Conservation (phyloP, 2,329 filamentous ascomycete species). For the Verticillium nonalfalfae region DNA sequence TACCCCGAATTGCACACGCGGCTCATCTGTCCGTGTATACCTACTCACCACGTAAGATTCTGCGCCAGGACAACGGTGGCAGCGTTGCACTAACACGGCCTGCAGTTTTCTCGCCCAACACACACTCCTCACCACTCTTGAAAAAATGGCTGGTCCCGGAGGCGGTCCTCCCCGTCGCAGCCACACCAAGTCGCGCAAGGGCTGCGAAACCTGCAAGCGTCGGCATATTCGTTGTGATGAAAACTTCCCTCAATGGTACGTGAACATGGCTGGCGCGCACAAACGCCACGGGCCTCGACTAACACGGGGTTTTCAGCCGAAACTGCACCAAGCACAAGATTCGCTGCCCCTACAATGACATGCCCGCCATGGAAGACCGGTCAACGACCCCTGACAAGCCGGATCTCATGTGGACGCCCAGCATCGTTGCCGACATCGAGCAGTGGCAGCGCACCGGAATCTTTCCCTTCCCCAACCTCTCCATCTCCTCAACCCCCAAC, state of each 20-base stretch:
- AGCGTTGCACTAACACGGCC: constrained; percentile 6
- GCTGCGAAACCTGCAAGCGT: constrained; percentile 96
- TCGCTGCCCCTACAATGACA: constrained; percentile 95
- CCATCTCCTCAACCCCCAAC: constrained; percentile 67
- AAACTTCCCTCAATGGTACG: constrained; percentile 93
- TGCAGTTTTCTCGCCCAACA: constrained; percentile 19
- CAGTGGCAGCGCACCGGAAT: constrained; percentile 78
- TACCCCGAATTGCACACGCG: constrained; percentile 5
- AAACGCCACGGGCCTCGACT: background rate
- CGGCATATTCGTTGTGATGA: constrained; percentile 98
- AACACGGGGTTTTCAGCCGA: constrained; percentile 50
- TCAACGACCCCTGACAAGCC: constrained; percentile 56
- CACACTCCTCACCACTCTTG: constrained; percentile 20
- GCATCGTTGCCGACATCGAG: constrained; percentile 74
- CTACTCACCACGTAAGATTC: constrained; percentile 19
- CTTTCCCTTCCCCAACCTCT: constrained; percentile 79
- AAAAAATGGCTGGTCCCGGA: constrained; percentile 85
- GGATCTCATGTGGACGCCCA: constrained; percentile 77
- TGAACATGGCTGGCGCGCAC: constrained; percentile 7
- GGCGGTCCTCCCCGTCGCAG: constrained; percentile 86
- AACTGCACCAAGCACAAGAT: constrained; percentile 99
- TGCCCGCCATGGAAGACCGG: constrained; percentile 57
- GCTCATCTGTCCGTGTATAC: constrained; percentile 17
- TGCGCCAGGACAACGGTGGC: background rate
- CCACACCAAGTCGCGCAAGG: constrained; percentile 98